Conservation (phyloP, 2,329 filamentous ascomycete genomes). For the Claviceps arundinis region DNA sequence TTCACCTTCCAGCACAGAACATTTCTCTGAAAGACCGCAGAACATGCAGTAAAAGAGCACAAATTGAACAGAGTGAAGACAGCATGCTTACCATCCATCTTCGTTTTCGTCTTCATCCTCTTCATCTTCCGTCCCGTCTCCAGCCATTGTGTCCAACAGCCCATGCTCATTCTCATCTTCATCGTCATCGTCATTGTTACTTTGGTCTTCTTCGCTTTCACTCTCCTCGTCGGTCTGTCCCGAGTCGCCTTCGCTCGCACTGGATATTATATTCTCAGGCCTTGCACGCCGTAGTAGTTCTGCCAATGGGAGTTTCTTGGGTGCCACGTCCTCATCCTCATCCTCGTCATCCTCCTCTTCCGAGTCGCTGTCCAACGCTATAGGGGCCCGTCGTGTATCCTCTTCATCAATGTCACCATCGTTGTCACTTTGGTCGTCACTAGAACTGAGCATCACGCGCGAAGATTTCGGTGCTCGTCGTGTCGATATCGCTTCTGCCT, state of each 20-base stretch:
- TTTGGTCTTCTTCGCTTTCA: slow-evolving; percentile 11
- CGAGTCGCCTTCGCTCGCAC: slow-evolving; percentile 8
- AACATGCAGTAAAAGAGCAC: no score
- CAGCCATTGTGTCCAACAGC: slow-evolving; percentile 20
- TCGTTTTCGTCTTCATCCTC: slow-evolving; percentile 11
- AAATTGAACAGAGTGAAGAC: no score
- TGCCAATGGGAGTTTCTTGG: slow-evolving; percentile 10
- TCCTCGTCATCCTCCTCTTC: slow-evolving; percentile 7
- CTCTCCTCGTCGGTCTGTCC: slow-evolving; percentile 10
- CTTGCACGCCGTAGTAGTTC: slow-evolving; percentile 12
- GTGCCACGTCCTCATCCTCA: slow-evolving; percentile 7
- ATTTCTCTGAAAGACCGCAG: no score
- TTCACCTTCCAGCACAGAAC: no score
- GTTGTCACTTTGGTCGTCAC: slow-evolving; percentile 4
- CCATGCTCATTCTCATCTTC: slow-evolving; percentile 10
- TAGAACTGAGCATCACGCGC: background rate
- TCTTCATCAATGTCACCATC: background rate
- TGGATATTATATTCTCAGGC: slow-evolving; percentile 8
- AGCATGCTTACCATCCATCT: slow-evolving; percentile 5
- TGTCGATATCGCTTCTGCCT: background rate
- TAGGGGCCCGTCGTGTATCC: background rate
- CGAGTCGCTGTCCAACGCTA: slow-evolving; percentile 4
- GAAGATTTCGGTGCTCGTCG: background rate
- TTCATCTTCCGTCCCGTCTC: slow-evolving; percentile 17
- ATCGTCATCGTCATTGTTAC: slow-evolving; percentile 8